Conservation (phyloP, 2,329 filamentous ascomycete genomes). For the Monosporascus sp. region DNA sequence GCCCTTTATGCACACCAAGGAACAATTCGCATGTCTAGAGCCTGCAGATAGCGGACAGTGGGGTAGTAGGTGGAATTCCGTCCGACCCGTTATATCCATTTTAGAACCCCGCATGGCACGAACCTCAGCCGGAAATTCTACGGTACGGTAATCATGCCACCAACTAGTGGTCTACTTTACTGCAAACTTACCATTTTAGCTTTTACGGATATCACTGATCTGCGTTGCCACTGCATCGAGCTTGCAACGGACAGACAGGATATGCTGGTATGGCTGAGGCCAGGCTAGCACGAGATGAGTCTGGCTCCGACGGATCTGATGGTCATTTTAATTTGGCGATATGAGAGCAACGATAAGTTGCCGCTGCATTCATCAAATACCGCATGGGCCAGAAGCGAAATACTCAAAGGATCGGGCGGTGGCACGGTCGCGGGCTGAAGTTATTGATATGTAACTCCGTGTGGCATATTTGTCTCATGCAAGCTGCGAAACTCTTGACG, state of each 20-base stretch:
- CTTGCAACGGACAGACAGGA: no score
- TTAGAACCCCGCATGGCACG: neutral
- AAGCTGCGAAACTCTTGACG: neutral
- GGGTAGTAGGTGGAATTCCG: no score
- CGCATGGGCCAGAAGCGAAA: neutral
- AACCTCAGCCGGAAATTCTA: neutral
- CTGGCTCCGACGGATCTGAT: neutral
- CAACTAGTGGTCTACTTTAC: no score
- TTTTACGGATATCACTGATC: no score
- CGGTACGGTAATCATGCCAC: no score
- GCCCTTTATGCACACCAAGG: neutral
- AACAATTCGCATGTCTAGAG: neutral
- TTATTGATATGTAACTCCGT: neutral
- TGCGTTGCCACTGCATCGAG: no score
- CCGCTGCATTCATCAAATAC: neutral
- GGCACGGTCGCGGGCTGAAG: neutral
- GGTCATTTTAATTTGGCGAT: neutral
- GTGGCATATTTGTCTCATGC: slow-evolving; percentile 1
- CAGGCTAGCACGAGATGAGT: no score
- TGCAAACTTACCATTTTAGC: no score
- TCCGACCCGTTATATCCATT: no score
- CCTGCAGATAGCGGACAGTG: neutral
- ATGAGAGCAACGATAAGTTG: neutral
- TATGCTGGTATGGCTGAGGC: no score
- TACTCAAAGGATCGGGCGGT: neutral